Percentiles rank a stretch among this genome's conserved stretches.
Evolutionary conservation across 176 grass and related monocot genomes (phyloP).

Genomic region (Aegilops bicornis): DNA sequence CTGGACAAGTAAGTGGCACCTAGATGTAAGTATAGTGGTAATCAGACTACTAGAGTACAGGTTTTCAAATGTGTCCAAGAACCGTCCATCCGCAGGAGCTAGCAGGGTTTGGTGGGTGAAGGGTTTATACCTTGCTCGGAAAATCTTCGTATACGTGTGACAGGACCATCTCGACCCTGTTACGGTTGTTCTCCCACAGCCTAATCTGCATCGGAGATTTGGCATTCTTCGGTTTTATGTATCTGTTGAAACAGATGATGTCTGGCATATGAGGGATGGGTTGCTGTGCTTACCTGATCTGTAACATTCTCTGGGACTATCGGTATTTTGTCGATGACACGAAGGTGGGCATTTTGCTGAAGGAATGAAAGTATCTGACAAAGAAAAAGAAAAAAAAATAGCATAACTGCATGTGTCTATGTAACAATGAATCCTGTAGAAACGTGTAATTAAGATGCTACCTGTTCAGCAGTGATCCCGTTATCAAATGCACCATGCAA

Average conservation of each 20-base stretch:
- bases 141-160: conserved; percentile 89
- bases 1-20: not conserved
- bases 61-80: too few species aligned
- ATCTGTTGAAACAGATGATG: not conserved
- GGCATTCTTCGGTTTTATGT: not conserved
- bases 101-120: not conserved
- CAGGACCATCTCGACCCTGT: conserved; percentile 64
- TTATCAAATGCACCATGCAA: conserved; percentile 91
- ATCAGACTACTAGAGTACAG: not conserved
- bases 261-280: not conserved
- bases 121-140: conserved; percentile 64
- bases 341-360: conserved; percentile 83
- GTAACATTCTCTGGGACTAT: conserved; percentile 68
- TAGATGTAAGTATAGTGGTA: not conserved
- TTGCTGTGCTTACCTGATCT: conserved; percentile 59
- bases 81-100: too few species aligned
- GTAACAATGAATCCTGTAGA: not conserved
- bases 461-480: conserved; percentile 88
- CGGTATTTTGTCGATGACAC: conserved; percentile 77
- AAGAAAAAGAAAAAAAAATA: not conserved
- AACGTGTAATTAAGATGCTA: conserved; percentile 28
- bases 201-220: conserved; percentile 59
- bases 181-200: conserved; percentile 83
- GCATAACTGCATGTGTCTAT: not conserved
- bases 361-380: conserved; percentile 90